A percentile compares a stretch with the other conserved stretches of the same genome.
These are phyloP conservation scores for Aspergillus avenaceus DNA, from an alignment of 495 filamentous ascomycete genomes.

Conservation along the genomic window DNA sequence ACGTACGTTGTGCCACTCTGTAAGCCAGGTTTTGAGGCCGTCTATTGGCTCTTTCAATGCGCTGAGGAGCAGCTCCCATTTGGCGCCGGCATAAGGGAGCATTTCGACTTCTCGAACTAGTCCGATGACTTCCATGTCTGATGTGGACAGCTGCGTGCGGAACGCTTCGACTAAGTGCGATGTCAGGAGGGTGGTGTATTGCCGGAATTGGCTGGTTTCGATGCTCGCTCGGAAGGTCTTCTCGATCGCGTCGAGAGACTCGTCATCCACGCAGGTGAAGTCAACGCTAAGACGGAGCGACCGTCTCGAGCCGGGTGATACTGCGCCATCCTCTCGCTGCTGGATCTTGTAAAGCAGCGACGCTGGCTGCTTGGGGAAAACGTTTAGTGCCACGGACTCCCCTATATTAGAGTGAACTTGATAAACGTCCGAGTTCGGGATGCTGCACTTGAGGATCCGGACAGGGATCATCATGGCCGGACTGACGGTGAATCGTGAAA, in stretches of 20 bases:
- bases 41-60: conserved; percentile 35
- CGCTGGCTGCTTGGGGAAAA: conserved; percentile 79
- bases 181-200: conserved; percentile 45
- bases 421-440: conserved; percentile 67
- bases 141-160: conserved; percentile 45
- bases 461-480: conserved; percentile 72
- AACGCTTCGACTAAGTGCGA: conserved; percentile 50
- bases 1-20: conserved; percentile 46
- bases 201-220: conserved; percentile 34
- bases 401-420: conserved; percentile 57
- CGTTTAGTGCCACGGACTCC: conserved; percentile 50
- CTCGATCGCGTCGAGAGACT: conserved; percentile 42
- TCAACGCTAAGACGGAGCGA: conserved; percentile 65
- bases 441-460: conserved; percentile 63
- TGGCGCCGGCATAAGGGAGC: conserved; percentile 31
- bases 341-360: conserved; percentile 78
- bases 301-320: conserved; percentile 36
- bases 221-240: conserved; percentile 40
- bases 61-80: conserved; percentile 40
- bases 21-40: conserved; percentile 38
- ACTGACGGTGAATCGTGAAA: conserved; percentile 85
- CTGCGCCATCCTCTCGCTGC: conserved; percentile 19
- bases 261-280: conserved; percentile 75
- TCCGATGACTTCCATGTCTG: conserved; percentile 53
- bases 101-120: conserved; percentile 42